Base-by-base conservation (phyloP, 805 yeast genomes). In the Pichia kluyveri region DNA sequence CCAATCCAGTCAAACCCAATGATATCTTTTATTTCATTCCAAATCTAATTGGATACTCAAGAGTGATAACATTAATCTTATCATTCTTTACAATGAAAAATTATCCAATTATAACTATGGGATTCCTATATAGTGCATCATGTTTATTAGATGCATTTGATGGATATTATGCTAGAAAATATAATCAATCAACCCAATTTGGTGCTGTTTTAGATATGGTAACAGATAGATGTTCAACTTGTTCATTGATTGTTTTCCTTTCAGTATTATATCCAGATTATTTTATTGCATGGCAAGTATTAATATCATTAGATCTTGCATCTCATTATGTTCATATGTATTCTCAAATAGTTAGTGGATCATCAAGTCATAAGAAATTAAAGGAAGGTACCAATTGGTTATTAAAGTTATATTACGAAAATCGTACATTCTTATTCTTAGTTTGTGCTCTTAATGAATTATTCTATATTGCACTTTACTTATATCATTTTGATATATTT, bases 191-290 rank as follows among this genome's bases (percentile, higher is more conserved):
- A 15, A 86, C 97, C 32, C 77, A 79, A 56, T 87, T 88, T 56
- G 99, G 99, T 37, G 98, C 99, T 18, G 96, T 95, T 19, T 75
- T 93, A 57, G 99, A 93, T 67, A 93, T 93, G 99, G 97, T 93
- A 32, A 91, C 99, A 18, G 99, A 93, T 65, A 76, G 99, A 61
- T 93, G 97, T 63, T 90, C 99, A 14, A 93, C 99, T 0, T 79
- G 95, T 14, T 84, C 96, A n/a, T 75, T 93, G 59, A 81, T 93
- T 56, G 89, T 95, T 64, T 93, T 77, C 65, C 72, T 93, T 49
- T 79, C 93, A 55, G 81, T 86, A 37, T 70, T 85, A 42, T 91
- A 86, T 60, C 97, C 97, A 8, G 58, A 66, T 32, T 84, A 72
- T 67, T 70, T 78, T 45, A 67, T 86, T 12, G 55, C 80, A 9